These are phyloP conservation scores for Aegle marmelos DNA, from an alignment of 345 rosid genomes.

Conservation along the genomic window DNA sequence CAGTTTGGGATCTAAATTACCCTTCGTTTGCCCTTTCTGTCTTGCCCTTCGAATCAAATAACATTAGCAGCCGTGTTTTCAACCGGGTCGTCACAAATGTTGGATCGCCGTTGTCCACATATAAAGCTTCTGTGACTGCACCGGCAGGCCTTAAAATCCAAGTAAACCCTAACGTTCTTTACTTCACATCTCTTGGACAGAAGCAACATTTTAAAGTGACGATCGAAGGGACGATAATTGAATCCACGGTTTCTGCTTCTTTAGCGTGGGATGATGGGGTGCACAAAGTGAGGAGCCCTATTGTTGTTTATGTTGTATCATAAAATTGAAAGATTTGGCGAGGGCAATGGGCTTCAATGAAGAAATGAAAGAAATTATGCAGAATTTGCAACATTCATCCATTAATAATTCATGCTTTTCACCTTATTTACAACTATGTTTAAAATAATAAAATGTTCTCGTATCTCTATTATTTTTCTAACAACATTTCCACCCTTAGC, in stretches of 20 bases:
- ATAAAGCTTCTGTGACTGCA: conserved; percentile 19
- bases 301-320: conserved; percentile 11
- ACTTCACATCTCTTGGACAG: conserved; percentile 21
- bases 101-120: conserved; percentile 23
- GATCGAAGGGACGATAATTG: conserved; percentile 11
- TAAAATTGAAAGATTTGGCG: neutral
- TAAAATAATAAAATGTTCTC: too few relatives aligned
- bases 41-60: neutral
- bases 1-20: conserved; percentile 39
- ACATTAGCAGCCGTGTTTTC: conserved; percentile 2
- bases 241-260: conserved; percentile 20
- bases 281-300: conserved; percentile 32
- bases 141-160: conserved; percentile 18
- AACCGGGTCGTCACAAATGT: conserved; percentile 31
- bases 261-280: conserved; percentile 39
- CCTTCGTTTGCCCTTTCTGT: conserved; percentile 31
- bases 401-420: too few relatives aligned
- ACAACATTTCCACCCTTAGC: too few relatives aligned
- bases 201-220: conserved; percentile 13
- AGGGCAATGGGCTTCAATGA: neutral
- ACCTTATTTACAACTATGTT: too few relatives aligned
- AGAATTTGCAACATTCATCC: too few relatives aligned
- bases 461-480: too few relatives aligned
- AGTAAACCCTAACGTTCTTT: conserved; percentile 15
- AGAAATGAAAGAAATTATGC: neutral